Conservation (phyloP, 352 stramenopile genomes). For the Plasmopara halstedii region DNA sequence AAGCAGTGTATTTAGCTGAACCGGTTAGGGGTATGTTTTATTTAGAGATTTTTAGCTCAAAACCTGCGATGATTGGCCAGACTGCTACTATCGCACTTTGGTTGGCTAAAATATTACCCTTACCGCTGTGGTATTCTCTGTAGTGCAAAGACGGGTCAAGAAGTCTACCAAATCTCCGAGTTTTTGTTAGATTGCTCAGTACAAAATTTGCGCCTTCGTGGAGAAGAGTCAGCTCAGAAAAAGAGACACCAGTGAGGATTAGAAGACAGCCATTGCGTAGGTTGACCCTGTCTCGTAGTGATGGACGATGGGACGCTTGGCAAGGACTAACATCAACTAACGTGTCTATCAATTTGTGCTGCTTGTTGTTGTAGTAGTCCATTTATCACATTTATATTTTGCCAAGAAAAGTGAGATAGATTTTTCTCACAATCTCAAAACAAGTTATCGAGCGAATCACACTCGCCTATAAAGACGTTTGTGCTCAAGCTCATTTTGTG, state of each 20-base stretch:
- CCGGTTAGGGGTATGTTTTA: slow-evolving; percentile 10
- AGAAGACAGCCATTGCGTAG: slow-evolving; percentile 3
- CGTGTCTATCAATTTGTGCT: neutral
- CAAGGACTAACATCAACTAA: slow-evolving; percentile 11
- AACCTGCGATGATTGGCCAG: neutral
- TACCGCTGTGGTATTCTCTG: slow-evolving; percentile 3
- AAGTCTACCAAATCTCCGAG: slow-evolving; percentile 8
- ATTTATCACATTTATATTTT: slow-evolving; percentile 21
- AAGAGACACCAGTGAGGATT: slow-evolving; percentile 11
- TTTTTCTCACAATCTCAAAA: slow-evolving; percentile 20
- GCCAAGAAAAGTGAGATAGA: slow-evolving; percentile 15
- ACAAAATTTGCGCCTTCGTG: slow-evolving; percentile 30
- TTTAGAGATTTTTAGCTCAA: slow-evolving; percentile 2
- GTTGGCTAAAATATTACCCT: slow-evolving; percentile 7
- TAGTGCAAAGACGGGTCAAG: slow-evolving; percentile 5
- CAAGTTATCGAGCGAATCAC: slow-evolving; percentile 26
- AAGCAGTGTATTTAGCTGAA: slow-evolving; percentile 2
- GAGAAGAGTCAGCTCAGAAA: slow-evolving; percentile 8
- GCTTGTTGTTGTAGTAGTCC: slow-evolving; percentile 14
- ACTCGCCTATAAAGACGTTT: slow-evolving; percentile 20
- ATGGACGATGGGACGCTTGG: neutral
- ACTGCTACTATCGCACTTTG: neutral
- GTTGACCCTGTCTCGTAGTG: neutral
- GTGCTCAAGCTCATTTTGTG: slow-evolving; percentile 26
- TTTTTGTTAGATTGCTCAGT: slow-evolving; percentile 20